Conservation (phyloP, 83 land plant genomes). For the Picea mariana region DNA sequence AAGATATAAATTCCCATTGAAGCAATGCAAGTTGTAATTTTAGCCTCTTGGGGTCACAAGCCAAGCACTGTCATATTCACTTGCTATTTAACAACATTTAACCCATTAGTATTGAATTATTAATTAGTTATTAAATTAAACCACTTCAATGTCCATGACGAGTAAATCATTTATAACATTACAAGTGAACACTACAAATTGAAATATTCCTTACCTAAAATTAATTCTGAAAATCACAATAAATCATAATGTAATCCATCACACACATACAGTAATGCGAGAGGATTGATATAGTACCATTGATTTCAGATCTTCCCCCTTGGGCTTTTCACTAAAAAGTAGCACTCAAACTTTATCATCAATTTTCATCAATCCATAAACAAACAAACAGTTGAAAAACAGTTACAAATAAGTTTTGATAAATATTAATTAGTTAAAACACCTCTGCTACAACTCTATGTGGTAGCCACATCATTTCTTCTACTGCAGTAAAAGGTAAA, state of each 20-base stretch:
- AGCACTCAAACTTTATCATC: constrained; percentile 44
- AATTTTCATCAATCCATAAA: constrained; percentile 54
- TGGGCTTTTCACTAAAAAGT: constrained; percentile 50
- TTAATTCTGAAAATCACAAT: neutral
- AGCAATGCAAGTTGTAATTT: constrained; percentile 70
- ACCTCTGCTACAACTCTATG: no score
- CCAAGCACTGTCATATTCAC: constrained; percentile 75
- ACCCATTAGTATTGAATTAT: neutral
- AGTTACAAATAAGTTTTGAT: no score
- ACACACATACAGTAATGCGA: neutral
- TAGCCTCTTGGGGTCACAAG: constrained; percentile 68
- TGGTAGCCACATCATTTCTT: no score
- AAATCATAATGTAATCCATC: neutral
- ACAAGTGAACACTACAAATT: neutral
- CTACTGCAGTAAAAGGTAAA: no score
- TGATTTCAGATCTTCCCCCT: constrained; percentile 35
- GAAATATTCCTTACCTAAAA: neutral
- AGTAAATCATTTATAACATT: neutral
- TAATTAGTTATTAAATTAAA: neutral
- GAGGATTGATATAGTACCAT: constrained; percentile 30
- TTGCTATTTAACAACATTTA: constrained; percentile 39
- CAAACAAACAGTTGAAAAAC: constrained; percentile 39
- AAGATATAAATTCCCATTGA: constrained; percentile 47
- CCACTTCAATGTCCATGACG: neutral
- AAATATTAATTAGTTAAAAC: no score